Percentiles rank a stretch among this genome's conserved stretches.
Evolutionary conservation across 257 asterid genomes (phyloP).

Genomic region (Oldenlandia corymbosa): DNA sequence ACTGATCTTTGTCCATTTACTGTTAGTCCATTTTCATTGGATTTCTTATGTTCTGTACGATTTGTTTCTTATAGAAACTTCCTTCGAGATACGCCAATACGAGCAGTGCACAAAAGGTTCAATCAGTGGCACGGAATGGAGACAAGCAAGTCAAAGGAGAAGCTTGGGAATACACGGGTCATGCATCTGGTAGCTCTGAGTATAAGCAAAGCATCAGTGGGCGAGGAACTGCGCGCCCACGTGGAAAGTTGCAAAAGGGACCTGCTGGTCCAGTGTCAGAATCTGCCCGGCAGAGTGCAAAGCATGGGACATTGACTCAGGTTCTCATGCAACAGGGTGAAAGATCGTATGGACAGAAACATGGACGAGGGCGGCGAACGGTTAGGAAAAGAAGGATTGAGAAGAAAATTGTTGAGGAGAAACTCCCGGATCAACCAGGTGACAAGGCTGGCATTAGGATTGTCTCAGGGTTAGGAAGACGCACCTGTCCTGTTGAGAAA

Average conservation of each 20-base stretch:
- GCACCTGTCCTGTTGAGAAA: conserved; percentile 22
- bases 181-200: conserved; percentile 47
- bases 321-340: conserved; percentile 55
- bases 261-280: conserved; percentile 29
- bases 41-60: neutral
- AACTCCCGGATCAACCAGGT: conserved; percentile 25
- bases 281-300: conserved; percentile 34
- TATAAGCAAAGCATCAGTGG: conserved; percentile 45
- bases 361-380: conserved; percentile 74
- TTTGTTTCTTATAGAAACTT: conserved; percentile 35
- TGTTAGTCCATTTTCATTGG: neutral
- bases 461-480: conserved; percentile 30
- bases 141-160: conserved; percentile 45
- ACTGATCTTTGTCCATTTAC: neutral
- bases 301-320: conserved; percentile 49
- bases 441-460: conserved; percentile 24
- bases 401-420: conserved; percentile 37
- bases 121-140: conserved; percentile 39
- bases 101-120: conserved; percentile 46
- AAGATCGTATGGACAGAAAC: conserved; percentile 56
- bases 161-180: conserved; percentile 37
- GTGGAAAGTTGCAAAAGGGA: conserved; percentile 52
- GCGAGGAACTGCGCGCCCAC: conserved; percentile 67
- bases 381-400: conserved; percentile 59
- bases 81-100: conserved; percentile 35